Percentiles rank a stretch among this genome's conserved stretches.
Conservation (phyloP, 2,329 filamentous ascomycete species). For the Nigrospora osmanthi region DNA sequence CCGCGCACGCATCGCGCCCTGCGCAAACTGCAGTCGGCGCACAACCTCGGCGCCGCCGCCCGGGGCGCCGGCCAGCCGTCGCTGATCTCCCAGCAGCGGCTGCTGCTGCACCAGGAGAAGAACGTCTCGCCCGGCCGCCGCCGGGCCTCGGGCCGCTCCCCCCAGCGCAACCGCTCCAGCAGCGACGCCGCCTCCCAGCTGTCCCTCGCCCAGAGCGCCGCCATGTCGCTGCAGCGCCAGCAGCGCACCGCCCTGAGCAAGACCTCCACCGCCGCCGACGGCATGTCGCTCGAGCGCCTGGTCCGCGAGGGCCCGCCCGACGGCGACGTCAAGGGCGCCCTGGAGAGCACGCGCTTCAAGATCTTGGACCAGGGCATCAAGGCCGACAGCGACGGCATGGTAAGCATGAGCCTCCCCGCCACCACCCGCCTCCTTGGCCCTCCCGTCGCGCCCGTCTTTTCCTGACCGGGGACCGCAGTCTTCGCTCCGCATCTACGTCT, state of each 20-base stretch:
- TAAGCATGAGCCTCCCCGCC: constrained; percentile 30
- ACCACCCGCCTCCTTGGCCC: no score
- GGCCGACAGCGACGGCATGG: constrained; percentile 75
- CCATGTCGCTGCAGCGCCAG: constrained; percentile 24
- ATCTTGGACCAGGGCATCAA: constrained; percentile 71
- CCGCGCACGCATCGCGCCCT: constrained; percentile 60
- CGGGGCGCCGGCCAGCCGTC: constrained; percentile 32
- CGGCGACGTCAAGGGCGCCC: constrained; percentile 57
- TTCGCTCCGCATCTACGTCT: constrained; percentile 86
- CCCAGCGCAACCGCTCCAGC: constrained; percentile 59
- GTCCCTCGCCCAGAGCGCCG: constrained; percentile 26
- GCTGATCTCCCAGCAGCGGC: constrained; percentile 56
- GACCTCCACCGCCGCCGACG: constrained; percentile 42
- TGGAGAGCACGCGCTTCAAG: constrained; percentile 65
- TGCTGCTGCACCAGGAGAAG: constrained; percentile 24
- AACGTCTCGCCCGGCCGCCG: constrained; percentile 26
- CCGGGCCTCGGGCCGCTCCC: constrained; percentile 31
- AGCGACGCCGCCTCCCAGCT: constrained; percentile 54
- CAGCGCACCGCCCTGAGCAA: constrained; percentile 36
- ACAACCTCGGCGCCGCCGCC: constrained; percentile 49
- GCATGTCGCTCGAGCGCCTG: constrained; percentile 62
- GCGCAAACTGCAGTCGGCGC: constrained; percentile 69
- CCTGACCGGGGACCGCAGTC: constrained; percentile 50
- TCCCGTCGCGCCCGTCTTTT: no score
- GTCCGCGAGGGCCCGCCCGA: constrained; percentile 73